Evolutionary conservation across 139 green algal genomes (phyloP).

Genomic region (Marvania coccoides): DNA sequence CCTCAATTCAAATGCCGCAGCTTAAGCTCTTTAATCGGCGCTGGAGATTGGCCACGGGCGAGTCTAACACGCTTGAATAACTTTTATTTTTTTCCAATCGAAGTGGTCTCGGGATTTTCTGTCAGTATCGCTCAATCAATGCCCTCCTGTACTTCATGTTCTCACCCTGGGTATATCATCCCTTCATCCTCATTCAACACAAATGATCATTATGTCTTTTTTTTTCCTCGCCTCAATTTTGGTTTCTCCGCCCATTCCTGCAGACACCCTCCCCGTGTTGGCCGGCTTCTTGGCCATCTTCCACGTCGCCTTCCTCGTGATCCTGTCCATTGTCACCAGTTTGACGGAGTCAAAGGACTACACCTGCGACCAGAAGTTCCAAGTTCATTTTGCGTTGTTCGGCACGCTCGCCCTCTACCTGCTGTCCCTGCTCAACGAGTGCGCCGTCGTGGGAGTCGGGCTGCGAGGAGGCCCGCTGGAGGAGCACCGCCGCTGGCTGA

Average conservation of each 20-base stretch:
- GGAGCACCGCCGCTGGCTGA: not conserved
- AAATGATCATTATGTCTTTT: no score
- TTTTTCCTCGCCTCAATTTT: no score
- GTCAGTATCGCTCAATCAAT: no score
- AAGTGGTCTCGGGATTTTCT: no score
- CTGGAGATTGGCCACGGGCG: not conserved
- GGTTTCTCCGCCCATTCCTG: not conserved
- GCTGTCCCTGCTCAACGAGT: not conserved
- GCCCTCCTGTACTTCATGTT: no score
- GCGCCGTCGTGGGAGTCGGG: not conserved
- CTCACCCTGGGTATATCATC: no score
- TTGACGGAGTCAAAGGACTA: not conserved
- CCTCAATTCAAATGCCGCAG: not conserved
- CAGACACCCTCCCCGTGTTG: not conserved
- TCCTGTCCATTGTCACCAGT: not conserved
- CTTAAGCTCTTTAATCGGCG: not conserved
- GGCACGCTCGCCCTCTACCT: not conserved
- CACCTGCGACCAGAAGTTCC: not conserved
- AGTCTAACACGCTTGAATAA: no score
- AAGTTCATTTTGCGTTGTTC: not conserved
- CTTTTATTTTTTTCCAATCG: no score
- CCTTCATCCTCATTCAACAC: no score
- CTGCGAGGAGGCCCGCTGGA: constrained; percentile 8
- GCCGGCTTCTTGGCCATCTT: not conserved
- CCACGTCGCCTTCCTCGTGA: not conserved